These are phyloP conservation scores for Metschnikowia borealis DNA, from an alignment of 805 yeast species.

Conservation along the genomic window DNA sequence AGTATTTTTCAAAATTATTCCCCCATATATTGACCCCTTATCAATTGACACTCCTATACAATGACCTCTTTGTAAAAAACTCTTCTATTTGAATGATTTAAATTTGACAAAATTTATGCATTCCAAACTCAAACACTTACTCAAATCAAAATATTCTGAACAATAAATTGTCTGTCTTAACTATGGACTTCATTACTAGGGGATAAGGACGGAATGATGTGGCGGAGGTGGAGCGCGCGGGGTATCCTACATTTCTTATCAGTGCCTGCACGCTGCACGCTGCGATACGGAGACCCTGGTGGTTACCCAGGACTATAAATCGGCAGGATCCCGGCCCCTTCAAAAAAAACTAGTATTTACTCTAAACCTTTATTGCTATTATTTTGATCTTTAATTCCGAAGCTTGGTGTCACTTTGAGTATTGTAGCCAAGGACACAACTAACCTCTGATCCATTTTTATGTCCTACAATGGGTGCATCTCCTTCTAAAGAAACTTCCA, in stretches of 20 bases:
- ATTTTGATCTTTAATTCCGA: neutral
- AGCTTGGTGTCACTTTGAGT: too few species aligned
- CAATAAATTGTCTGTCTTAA: too few species aligned
- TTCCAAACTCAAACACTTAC: neutral
- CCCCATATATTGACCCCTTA: too few species aligned
- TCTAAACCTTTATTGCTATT: neutral
- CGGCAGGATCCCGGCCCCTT: neutral
- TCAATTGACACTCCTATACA: too few species aligned
- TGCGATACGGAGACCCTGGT: neutral
- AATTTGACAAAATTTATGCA: neutral
- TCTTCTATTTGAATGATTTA: too few species aligned
- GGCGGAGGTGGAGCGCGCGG: neutral
- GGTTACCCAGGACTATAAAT: slow-evolving; percentile 2
- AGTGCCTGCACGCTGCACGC: neutral
- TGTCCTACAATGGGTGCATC: slow-evolving; percentile 1
- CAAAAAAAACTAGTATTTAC: too few species aligned
- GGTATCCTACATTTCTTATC: neutral
- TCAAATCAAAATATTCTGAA: too few species aligned
- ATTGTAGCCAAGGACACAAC: neutral
- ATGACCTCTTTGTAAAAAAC: too few species aligned
- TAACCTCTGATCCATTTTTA: too few species aligned
- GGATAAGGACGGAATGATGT: neutral
- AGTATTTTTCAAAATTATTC: too few species aligned
- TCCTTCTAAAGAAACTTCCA: neutral
- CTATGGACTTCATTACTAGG: too few species aligned